Evolutionary conservation across 805 yeast genomes (phyloP).

Genomic region (Barnettozyma wickerhamii): DNA sequence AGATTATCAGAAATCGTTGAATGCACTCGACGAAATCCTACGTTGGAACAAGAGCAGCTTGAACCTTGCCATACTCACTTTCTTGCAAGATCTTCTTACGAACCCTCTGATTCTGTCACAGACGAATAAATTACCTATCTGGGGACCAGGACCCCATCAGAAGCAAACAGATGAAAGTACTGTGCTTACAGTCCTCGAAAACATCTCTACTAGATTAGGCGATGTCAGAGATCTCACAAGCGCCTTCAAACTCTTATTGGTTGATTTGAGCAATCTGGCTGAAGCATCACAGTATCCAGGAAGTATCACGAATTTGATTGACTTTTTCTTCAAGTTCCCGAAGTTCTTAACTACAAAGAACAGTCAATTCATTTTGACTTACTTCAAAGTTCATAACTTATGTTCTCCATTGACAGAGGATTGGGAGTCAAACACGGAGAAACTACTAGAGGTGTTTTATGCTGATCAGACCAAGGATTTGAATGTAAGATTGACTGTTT

Average conservation of each 20-base stretch:
- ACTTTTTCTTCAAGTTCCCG: constrained; percentile 36
- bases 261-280: constrained; percentile 30
- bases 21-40: constrained; percentile 30
- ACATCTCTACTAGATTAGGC: constrained; percentile 22
- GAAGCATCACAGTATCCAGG: constrained; percentile 34
- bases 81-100: constrained; percentile 36
- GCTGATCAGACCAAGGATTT: constrained; percentile 21
- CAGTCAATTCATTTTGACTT: constrained; percentile 41
- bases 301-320: constrained; percentile 38
- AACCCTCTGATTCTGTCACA: constrained; percentile 27
- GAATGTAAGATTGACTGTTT: constrained; percentile 29
- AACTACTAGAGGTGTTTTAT: constrained; percentile 43
- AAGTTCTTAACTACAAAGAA: constrained; percentile 33
- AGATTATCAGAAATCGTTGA: constrained; percentile 29
- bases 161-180: constrained; percentile 17
- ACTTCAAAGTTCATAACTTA: constrained; percentile 42
- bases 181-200: constrained; percentile 13
- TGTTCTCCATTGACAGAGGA: constrained; percentile 49
- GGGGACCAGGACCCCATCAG: constrained; percentile 28
- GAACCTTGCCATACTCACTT: constrained; percentile 36
- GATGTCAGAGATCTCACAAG: constrained; percentile 28
- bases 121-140: constrained; percentile 33
- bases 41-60: constrained; percentile 34
- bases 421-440: constrained; percentile 47
- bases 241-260: constrained; percentile 31